Evolutionary conservation across 805 yeast genomes (phyloP).

Genomic region (Lachancea waltii): DNA sequence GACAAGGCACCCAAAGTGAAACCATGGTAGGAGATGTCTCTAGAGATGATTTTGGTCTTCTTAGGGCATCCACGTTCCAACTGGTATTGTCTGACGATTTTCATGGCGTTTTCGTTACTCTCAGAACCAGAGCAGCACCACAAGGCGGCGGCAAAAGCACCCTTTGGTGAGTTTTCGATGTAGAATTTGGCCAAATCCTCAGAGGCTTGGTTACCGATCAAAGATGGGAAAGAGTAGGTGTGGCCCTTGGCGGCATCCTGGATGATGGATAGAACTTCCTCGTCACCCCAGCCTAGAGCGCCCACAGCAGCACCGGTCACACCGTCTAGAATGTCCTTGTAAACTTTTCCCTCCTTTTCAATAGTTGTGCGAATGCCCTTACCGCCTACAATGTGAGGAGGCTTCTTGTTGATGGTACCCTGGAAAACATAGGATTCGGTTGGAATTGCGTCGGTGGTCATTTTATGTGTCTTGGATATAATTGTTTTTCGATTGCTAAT

Average conservation of each 20-base stretch:
- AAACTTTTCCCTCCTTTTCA: conserved; percentile 36
- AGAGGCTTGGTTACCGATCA: conserved; percentile 34
- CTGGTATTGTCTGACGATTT: conserved; percentile 46
- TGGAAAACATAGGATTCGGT: conserved; percentile 39
- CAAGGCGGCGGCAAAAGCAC: conserved; percentile 35
- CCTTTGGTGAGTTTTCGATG: conserved; percentile 35
- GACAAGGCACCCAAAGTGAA: conserved; percentile 44
- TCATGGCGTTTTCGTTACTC: conserved; percentile 59
- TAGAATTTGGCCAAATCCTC: conserved; percentile 40
- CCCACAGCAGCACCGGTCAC: conserved; percentile 49
- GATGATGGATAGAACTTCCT: conserved; percentile 30
- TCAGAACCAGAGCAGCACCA: conserved; percentile 61
- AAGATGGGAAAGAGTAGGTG: conserved; percentile 35
- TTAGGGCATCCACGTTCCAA: conserved; percentile 38
- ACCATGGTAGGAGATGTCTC: conserved; percentile 44
- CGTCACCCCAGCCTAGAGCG: conserved; percentile 41
- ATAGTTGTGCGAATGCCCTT: conserved; percentile 38
- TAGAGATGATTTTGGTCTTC: conserved; percentile 38
- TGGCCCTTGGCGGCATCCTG: conserved; percentile 35
- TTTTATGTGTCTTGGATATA: background rate
- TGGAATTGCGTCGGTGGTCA: conserved; percentile 7
- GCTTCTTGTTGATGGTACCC: conserved; percentile 34
- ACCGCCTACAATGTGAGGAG: conserved; percentile 38
- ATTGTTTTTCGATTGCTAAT: no score
- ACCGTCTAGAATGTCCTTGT: conserved; percentile 35